These are phyloP conservation scores for Paragyromitra xinjiangensis DNA, from an alignment of 495 filamentous ascomycete genomes.

Conservation along the genomic window DNA sequence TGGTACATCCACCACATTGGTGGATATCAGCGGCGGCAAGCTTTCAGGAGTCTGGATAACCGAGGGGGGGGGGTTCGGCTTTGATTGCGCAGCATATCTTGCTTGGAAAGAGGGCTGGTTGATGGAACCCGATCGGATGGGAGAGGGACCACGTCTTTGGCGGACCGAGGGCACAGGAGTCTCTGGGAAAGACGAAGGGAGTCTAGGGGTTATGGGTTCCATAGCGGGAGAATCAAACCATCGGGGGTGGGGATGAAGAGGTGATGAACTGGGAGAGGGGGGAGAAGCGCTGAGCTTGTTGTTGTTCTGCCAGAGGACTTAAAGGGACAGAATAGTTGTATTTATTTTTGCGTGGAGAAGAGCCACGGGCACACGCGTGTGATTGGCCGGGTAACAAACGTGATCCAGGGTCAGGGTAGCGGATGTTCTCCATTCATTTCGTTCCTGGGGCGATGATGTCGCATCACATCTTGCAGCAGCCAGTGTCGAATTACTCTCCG, in stretches of 20 bases:
- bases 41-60: conserved; percentile 16
- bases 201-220: conserved; percentile 47
- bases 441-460: background rate
- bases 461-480: background rate
- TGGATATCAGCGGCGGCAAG: conserved; percentile 44
- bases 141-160: conserved; percentile 45
- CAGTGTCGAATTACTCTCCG: too few relatives aligned
- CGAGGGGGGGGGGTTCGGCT: conserved; percentile 23
- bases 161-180: conserved; percentile 37
- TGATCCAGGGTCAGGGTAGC: background rate
- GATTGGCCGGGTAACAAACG: conserved; percentile 38
- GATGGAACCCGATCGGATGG: conserved; percentile 13
- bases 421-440: too few relatives aligned
- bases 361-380: conserved; percentile 34
- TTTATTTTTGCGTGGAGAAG: conserved; percentile 9
- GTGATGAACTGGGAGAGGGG: background rate
- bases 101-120: conserved; percentile 19
- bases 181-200: conserved; percentile 50
- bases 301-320: conserved; percentile 27
- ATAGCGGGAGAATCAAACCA: conserved; percentile 47
- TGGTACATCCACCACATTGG: conserved; percentile 79
- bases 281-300: conserved; percentile 19
- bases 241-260: conserved; percentile 15
- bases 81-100: conserved; percentile 9
- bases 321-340: conserved; percentile 19